These are phyloP conservation scores for Mycena citricolor DNA, from an alignment of 1,284 basidiomycete genomes.

Conservation along the genomic window DNA sequence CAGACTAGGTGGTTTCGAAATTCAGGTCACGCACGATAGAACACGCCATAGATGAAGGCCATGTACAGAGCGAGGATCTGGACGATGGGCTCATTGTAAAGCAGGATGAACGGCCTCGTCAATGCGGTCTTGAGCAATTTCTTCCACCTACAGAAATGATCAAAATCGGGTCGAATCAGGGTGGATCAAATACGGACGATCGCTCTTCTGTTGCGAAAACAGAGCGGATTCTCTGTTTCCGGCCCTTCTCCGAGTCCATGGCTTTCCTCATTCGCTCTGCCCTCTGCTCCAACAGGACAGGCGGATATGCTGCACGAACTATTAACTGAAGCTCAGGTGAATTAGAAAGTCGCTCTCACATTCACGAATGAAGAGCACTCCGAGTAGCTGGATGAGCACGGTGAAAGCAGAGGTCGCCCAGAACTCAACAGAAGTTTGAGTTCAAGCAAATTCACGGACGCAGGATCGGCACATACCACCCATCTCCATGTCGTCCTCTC, in stretches of 20 bases:
- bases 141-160: conserved; percentile 36
- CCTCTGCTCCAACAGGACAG: conserved; percentile 59
- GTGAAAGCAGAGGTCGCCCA: conserved; percentile 60
- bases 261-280: conserved; percentile 49
- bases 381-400: conserved; percentile 48
- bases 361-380: conserved; percentile 62
- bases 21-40: conserved; percentile 47
- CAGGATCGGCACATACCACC: conserved; percentile 45
- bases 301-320: conserved; percentile 53
- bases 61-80: conserved; percentile 45
- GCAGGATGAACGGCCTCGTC: conserved; percentile 41
- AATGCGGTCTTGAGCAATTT: conserved; percentile 40
- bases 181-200: too few relatives aligned
- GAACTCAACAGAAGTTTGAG: conserved; percentile 42
- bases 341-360: conserved; percentile 40
- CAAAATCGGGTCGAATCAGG: too few relatives aligned
- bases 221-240: conserved; percentile 39
- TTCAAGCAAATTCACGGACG: background rate
- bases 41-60: conserved; percentile 46
- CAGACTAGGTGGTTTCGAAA: too few relatives aligned
- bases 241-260: conserved; percentile 43
- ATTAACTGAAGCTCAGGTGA: background rate
- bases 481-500: conserved; percentile 62
- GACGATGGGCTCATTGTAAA: conserved; percentile 40
- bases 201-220: conserved; percentile 43